A percentile compares a stretch with the other conserved stretches of the same genome.
Evolutionary conservation across 2,329 filamentous ascomycete species (phyloP).

Genomic region (Aspergillus candidus): DNA sequence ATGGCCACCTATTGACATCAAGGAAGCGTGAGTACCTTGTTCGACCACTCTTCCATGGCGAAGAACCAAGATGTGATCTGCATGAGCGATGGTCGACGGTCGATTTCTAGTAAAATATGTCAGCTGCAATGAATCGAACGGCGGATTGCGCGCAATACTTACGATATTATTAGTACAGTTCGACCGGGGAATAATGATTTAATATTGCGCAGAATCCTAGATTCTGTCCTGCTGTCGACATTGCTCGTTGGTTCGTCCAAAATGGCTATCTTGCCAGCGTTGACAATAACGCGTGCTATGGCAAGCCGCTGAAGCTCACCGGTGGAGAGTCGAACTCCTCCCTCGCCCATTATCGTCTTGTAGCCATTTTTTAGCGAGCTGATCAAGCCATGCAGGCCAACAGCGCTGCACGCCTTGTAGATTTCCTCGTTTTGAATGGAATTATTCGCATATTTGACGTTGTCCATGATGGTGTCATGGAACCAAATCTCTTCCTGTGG

Average conservation of each 20-base stretch:
- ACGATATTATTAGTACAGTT: constrained; percentile 50
- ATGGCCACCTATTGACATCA: constrained; percentile 54
- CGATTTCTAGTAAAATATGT: no score
- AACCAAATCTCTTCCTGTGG: constrained; percentile 61
- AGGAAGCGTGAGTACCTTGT: constrained; percentile 54
- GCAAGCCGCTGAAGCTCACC: constrained; percentile 49
- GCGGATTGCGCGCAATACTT: constrained; percentile 11
- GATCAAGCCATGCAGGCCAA: constrained; percentile 61
- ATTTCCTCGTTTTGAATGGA: constrained; percentile 58
- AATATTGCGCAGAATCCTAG: constrained; percentile 43
- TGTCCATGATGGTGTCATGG: constrained; percentile 59
- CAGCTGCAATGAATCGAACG: no score
- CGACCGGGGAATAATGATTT: constrained; percentile 42
- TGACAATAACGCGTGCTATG: constrained; percentile 43
- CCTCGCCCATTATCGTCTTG: constrained; percentile 44
- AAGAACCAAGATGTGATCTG: constrained; percentile 62
- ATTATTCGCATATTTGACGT: constrained; percentile 57
- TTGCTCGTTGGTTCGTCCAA: constrained; percentile 51
- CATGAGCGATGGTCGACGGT: constrained; percentile 52
- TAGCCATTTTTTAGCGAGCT: constrained; percentile 51
- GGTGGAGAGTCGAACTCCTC: constrained; percentile 45
- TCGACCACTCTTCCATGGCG: constrained; percentile 59
- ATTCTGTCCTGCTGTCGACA: constrained; percentile 43
- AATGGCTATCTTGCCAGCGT: constrained; percentile 39
- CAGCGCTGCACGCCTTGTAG: constrained; percentile 54